phyloP scores from a whole-genome alignment of 352 stramenopile genomes.

The Globisporangium barbulae region DNA sequence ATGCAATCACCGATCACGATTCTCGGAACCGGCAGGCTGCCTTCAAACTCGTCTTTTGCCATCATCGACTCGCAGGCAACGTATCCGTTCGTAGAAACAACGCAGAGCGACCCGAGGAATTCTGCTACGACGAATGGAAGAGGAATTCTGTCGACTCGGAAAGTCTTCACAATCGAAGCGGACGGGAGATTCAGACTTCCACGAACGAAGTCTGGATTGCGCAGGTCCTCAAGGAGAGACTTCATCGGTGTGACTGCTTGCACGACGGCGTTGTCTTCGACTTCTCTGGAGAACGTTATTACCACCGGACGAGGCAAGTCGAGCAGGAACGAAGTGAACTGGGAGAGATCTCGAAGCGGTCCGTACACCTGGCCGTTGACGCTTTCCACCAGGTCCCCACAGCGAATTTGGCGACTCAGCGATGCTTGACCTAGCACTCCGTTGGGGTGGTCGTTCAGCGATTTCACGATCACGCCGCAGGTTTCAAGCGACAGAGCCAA shows the following conservation, averaged over 20 bases:
- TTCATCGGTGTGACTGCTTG: conserved; percentile 2
- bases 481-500: conserved; percentile 70
- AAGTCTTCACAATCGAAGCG: conserved; percentile 30
- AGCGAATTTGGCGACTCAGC: conserved; percentile 48
- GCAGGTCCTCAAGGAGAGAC: conserved; percentile 20
- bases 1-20: conserved; percentile 48
- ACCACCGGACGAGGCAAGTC: conserved; percentile 59
- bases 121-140: conserved; percentile 42
- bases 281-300: conserved; percentile 57
- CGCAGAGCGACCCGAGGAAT: conserved; percentile 30
- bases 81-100: conserved; percentile 36
- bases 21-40: conserved; percentile 8
- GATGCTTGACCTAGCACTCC: conserved; percentile 72
- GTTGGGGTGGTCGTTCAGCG: conserved; percentile 65
- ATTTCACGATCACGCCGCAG: conserved; percentile 72
- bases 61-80: conserved; percentile 30
- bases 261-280: conserved; percentile 6
- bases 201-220: conserved; percentile 23
- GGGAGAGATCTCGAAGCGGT: conserved; percentile 61
- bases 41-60: conserved; percentile 1
- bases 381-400: conserved; percentile 69
- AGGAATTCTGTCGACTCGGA: conserved; percentile 29
- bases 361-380: conserved; percentile 71
- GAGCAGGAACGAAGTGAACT: conserved; percentile 78
- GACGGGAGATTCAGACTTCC: conserved; percentile 18